These are phyloP conservation scores for Chrysanthemum seticuspe DNA, from an alignment of 129 eudicot species.

Conservation along the genomic window DNA sequence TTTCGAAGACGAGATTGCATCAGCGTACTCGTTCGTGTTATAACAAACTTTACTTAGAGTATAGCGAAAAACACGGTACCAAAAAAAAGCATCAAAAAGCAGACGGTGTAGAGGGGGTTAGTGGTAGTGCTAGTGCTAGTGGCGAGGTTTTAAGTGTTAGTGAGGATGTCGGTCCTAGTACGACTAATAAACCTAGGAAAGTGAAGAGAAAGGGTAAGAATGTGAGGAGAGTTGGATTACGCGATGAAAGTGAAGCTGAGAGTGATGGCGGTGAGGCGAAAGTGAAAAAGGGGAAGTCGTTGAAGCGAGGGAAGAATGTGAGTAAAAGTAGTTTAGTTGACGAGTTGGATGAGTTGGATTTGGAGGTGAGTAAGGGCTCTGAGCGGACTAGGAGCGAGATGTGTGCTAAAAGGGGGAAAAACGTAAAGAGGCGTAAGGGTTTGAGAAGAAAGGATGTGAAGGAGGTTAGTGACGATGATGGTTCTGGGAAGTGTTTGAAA, in stretches of 20 bases:
- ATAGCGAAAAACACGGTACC: constrained; percentile 22
- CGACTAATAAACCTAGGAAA: background rate
- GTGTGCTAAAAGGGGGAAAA: background rate
- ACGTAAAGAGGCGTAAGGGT: background rate
- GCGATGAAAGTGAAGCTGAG: no score
- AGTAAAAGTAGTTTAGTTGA: background rate
- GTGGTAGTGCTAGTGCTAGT: background rate
- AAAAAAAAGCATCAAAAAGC: background rate
- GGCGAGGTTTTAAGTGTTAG: constrained; percentile 1
- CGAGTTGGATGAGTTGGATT: background rate
- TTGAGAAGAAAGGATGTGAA: background rate
- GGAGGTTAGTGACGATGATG: background rate
- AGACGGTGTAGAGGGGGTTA: background rate
- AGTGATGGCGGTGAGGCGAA: background rate
- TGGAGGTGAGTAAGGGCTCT: constrained; percentile 1
- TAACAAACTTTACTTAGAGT: constrained; percentile 33
- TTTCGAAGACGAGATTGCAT: constrained; percentile 24
- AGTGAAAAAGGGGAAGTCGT: constrained; percentile 12
- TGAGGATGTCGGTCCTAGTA: background rate
- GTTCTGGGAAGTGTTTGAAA: background rate
- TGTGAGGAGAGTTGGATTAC: background rate
- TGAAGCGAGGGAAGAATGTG: constrained; percentile 1
- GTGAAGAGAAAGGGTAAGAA: background rate
- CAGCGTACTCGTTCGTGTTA: constrained; percentile 45
- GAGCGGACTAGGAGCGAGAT: background rate